Percentiles rank a stretch among this genome's conserved stretches.
Conservation (phyloP, 768 basidiomycete genomes). For the Austroboletus festivus region DNA sequence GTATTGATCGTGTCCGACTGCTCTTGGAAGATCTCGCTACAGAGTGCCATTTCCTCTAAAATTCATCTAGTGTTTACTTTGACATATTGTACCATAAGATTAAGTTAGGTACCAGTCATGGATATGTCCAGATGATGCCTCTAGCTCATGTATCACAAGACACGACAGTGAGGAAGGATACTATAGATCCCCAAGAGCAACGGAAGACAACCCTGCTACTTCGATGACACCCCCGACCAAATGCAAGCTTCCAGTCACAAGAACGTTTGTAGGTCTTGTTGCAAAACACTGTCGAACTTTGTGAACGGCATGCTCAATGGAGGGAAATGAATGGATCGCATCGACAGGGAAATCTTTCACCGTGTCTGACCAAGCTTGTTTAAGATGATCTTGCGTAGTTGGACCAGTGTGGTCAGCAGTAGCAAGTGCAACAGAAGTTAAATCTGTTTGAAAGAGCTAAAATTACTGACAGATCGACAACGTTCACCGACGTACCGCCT, state of each 20-base stretch:
- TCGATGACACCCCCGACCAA: constrained; percentile 93
- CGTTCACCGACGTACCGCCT: constrained; percentile 57
- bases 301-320: constrained; percentile 86
- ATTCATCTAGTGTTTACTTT: not conserved
- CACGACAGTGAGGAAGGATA: not conserved
- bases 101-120: constrained; percentile 6
- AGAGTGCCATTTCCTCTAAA: not conserved
- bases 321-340: constrained; percentile 75
- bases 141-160: not conserved
- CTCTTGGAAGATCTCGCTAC: not conserved
- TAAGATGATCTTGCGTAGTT: constrained; percentile 73
- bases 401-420: constrained; percentile 52
- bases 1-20: not conserved
- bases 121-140: constrained; percentile 3
- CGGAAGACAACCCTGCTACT: constrained; percentile 75
- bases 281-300: constrained; percentile 47
- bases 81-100: too few species aligned
- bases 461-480: not conserved
- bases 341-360: constrained; percentile 57
- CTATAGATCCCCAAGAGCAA: constrained; percentile 48
- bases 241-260: constrained; percentile 91
- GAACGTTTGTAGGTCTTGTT: constrained; percentile 46
- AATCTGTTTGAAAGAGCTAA: constrained; percentile 47
- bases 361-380: constrained; percentile 66
- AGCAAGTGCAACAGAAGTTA: constrained; percentile 66